phyloP scores from a whole-genome alignment of 208 protist species.

The Leishmania major region DNA sequence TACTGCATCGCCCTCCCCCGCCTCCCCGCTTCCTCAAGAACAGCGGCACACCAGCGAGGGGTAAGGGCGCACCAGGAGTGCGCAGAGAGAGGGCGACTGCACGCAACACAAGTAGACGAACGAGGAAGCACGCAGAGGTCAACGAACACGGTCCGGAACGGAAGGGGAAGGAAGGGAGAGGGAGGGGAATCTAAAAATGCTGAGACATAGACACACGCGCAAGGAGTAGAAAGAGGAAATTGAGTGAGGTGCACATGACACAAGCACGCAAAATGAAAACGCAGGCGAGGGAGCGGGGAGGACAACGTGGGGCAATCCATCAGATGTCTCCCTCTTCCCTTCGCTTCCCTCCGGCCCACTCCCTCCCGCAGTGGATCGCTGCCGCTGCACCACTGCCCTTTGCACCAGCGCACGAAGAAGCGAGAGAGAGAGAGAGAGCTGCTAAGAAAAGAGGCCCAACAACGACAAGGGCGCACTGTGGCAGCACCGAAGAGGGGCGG shows the following conservation, averaged over 20 bases:
- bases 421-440: conserved; percentile 7
- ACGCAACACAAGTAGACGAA: neutral
- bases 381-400: neutral
- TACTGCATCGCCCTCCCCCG: too few relatives aligned
- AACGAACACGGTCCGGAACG: neutral
- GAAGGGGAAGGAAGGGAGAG: neutral
- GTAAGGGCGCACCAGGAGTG: too few relatives aligned
- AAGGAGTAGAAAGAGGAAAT: neutral
- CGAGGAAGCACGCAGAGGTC: neutral
- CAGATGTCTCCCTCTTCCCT: neutral
- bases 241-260: neutral
- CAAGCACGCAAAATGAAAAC: neutral
- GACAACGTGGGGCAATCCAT: neutral
- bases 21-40: neutral
- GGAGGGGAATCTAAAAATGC: neutral
- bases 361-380: neutral
- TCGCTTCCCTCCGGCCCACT: neutral
- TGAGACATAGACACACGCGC: neutral
- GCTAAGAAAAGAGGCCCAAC: neutral
- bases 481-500: neutral
- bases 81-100: neutral
- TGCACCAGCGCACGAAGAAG: neutral
- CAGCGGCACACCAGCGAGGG: neutral
- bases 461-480: neutral
- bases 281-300: neutral